These are phyloP conservation scores for Litsea cubeba DNA, from an alignment of 164 flowering plant genomes.

Conservation along the genomic window DNA sequence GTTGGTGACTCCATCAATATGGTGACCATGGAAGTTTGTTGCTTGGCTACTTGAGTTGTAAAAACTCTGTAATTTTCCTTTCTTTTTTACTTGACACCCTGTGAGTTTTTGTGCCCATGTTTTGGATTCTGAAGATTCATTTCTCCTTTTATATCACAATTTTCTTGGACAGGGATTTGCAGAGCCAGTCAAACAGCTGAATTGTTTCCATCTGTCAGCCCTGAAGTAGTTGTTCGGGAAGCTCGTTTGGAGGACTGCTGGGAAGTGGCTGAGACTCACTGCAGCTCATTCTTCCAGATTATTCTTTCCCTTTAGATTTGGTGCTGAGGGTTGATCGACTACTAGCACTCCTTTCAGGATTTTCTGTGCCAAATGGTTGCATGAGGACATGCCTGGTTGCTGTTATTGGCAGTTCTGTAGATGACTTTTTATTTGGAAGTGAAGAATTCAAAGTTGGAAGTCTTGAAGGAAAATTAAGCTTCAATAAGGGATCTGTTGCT, in stretches of 20 bases:
- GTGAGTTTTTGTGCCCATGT: too few species aligned
- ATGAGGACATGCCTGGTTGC: constrained; percentile 82
- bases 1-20: background rate
- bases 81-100: background rate
- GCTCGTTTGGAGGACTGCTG: constrained; percentile 94
- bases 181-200: constrained; percentile 81
- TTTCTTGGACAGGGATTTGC: constrained; percentile 42
- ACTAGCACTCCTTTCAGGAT: constrained; percentile 67
- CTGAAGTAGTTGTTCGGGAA: constrained; percentile 84
- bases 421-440: constrained; percentile 42
- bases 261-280: constrained; percentile 99
- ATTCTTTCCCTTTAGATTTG: constrained; percentile 82
- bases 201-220: constrained; percentile 60
- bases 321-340: constrained; percentile 70
- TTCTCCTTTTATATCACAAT: background rate
- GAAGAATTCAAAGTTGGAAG: constrained; percentile 63
- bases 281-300: constrained; percentile 91
- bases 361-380: constrained; percentile 73
- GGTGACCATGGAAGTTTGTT: background rate
- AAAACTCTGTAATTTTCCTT: background rate
- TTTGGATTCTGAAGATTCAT: too few species aligned
- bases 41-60: background rate
- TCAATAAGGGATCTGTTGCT: constrained; percentile 67
- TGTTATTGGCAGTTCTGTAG: constrained; percentile 45
- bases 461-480: constrained; percentile 62